Evolutionary conservation across 2,329 filamentous ascomycete species (phyloP), one percentile per base, ranked within the genome.

Genomic region (Curvularia verruculosa): DNA sequence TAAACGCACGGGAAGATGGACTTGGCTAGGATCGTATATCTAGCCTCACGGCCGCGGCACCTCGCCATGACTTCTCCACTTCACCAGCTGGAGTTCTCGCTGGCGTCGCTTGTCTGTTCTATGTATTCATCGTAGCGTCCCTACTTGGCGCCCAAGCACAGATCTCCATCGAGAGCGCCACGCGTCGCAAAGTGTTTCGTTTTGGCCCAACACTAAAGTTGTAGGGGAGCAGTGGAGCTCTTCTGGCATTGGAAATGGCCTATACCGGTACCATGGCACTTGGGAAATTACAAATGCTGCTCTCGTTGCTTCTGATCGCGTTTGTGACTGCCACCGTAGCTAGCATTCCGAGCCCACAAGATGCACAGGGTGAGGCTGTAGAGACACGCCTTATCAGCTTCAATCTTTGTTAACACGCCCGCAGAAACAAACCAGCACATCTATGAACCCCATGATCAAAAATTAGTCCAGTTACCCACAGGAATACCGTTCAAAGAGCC

Each of bases 11-110:
- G 56, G 39, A 56, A 41, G 37, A 40, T 45, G 56, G 55, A 56
- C 65, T 63, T 62, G 65, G 60, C 65, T 48, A 36, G 39, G 26
- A 49, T 59, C 49, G 58, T 56, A 53, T 59, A 41, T n/a, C n/a
- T n/a, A 52, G 58, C 58, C 52, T 53, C 54, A 61, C 52, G 58
- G 56, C 51, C 47, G 54, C 52, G 52, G 63, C 58, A 60, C 59
- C 54, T 39, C 28, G 45, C 52, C 52, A 60, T 58, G 61, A 39
- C 56, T 24, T 34, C 21, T 18, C 23, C 55, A 48, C 29, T 40
- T 21, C 10, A 19, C 58, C 49, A 40, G 28, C 13, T 31, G 36
- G 59, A 24, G 31, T 40, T 36, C 37, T 58, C 36, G 15, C 46
- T 53, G 39, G 46, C 57, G 39, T 24, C 36, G 23, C 46, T 28